Evolutionary conservation across 2,329 filamentous ascomycete genomes (phyloP).

Genomic region (Pseudonectria foliicola): DNA sequence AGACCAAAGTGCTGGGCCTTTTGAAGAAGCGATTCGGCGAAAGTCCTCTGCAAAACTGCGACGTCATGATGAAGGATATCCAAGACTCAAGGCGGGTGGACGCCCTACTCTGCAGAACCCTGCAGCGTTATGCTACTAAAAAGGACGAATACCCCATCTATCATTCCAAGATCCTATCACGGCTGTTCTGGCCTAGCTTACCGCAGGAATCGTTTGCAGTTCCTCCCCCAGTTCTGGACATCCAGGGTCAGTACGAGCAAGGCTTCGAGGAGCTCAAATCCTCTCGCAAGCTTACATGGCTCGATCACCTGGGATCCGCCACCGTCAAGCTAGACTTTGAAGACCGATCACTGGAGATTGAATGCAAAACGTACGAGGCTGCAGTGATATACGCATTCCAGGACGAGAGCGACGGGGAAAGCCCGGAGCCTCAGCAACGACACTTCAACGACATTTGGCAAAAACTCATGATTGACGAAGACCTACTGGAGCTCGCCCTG

Average conservation of each 20-base stretch:
- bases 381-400: constrained; percentile 82
- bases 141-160: constrained; percentile 34
- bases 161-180: constrained; percentile 80
- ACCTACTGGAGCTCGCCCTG: constrained; percentile 60
- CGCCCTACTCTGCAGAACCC: constrained; percentile 49
- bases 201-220: constrained; percentile 62
- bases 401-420: constrained; percentile 30
- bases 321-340: constrained; percentile 74
- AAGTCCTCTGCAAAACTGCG: constrained; percentile 77
- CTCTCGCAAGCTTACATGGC: constrained; percentile 81
- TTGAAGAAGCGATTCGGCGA: constrained; percentile 88
- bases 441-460: constrained; percentile 48
- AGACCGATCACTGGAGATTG: constrained; percentile 66
- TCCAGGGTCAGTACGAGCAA: constrained; percentile 64
- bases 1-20: constrained; percentile 73
- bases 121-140: constrained; percentile 10
- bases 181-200: constrained; percentile 87
- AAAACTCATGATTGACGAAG: constrained; percentile 64
- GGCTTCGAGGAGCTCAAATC: constrained; percentile 77
- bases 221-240: constrained; percentile 47
- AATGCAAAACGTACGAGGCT: constrained; percentile 78
- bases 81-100: constrained; percentile 75
- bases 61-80: constrained; percentile 96
- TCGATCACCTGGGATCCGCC: constrained; percentile 73
- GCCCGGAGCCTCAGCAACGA: constrained; percentile 29